Percentiles rank a stretch among this genome's conserved stretches.
These are phyloP conservation scores for Aquilaria sinensis DNA, from an alignment of 345 rosid species.

Conservation along the genomic window DNA sequence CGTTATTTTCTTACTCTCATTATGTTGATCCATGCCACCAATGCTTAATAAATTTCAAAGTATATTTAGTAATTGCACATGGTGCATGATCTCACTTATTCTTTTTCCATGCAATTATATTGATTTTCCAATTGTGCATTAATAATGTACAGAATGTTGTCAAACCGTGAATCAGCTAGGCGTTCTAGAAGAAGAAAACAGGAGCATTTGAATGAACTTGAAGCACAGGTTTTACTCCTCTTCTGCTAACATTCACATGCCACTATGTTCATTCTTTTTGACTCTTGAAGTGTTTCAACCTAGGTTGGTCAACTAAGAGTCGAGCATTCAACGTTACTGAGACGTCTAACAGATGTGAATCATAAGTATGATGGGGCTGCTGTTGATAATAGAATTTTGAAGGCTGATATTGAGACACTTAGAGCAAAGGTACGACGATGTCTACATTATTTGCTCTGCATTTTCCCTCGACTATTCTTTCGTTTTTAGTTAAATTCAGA, in stretches of 20 bases:
- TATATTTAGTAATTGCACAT: too few relatives aligned
- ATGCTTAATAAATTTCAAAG: too few relatives aligned
- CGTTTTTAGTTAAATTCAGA: too few relatives aligned
- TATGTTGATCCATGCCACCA: too few relatives aligned
- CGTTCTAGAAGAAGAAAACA: conserved; percentile 92
- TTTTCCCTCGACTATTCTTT: too few relatives aligned
- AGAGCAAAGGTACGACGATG: conserved; percentile 57
- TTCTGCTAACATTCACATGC: neutral
- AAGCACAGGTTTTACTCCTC: conserved; percentile 55
- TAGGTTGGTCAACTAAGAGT: conserved; percentile 76
- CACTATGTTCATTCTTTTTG: neutral
- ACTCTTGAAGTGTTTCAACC: neutral
- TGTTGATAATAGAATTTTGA: conserved; percentile 76
- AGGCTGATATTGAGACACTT: conserved; percentile 83
- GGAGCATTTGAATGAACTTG: conserved; percentile 74
- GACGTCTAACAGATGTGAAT: conserved; percentile 58
- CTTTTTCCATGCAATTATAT: too few relatives aligned
- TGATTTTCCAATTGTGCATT: too few relatives aligned
- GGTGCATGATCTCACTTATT: too few relatives aligned
- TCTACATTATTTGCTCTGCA: neutral
- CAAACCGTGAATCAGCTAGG: conserved; percentile 96
- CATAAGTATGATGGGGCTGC: conserved; percentile 68
- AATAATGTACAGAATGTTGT: conserved; percentile 54
- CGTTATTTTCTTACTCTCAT: too few relatives aligned
- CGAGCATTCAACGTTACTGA: conserved; percentile 57